Percentiles rank a stretch among this genome's conserved stretches.
phyloP scores from a whole-genome alignment of 305 asterid species.

The Fraxinus angustifolia region DNA sequence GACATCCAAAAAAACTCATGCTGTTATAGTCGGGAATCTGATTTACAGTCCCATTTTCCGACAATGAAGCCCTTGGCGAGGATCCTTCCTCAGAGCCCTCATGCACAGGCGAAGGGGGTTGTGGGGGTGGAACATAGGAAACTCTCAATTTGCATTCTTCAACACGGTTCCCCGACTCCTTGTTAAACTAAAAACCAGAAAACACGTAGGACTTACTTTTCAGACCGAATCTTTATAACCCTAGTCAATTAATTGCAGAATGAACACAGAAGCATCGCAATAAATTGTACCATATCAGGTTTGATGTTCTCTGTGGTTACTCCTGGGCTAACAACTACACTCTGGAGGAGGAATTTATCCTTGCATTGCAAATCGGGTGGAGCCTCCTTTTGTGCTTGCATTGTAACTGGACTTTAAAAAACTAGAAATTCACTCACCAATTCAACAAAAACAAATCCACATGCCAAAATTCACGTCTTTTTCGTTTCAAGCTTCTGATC shows the following conservation, averaged over 20 bases:
- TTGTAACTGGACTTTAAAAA: constrained; percentile 52
- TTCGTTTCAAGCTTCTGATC: background rate
- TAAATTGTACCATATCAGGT: constrained; percentile 55
- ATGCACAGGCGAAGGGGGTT: constrained; percentile 66
- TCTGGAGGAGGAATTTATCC: constrained; percentile 76
- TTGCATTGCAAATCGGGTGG: constrained; percentile 72
- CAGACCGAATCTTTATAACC: constrained; percentile 4
- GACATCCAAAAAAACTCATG: constrained; percentile 27
- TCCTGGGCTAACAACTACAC: constrained; percentile 55
- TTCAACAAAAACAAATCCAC: background rate
- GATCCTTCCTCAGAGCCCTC: constrained; percentile 73
- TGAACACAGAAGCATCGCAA: background rate
- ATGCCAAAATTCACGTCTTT: background rate
- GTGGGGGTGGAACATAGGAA: constrained; percentile 56
- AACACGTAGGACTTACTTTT: constrained; percentile 11
- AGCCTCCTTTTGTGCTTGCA: constrained; percentile 86
- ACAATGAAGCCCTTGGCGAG: constrained; percentile 58
- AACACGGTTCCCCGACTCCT: constrained; percentile 62
- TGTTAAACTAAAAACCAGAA: constrained; percentile 48
- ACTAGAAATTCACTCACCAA: constrained; percentile 13
- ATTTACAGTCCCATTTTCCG: constrained; percentile 55
- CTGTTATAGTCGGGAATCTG: constrained; percentile 42
- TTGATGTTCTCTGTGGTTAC: constrained; percentile 50
- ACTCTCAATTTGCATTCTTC: constrained; percentile 79
- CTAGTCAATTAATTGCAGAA: constrained; percentile 1